Evolutionary conservation across 2,329 filamentous ascomycete species (phyloP).

Genomic region (Neopestalotiopsis sp.): DNA sequence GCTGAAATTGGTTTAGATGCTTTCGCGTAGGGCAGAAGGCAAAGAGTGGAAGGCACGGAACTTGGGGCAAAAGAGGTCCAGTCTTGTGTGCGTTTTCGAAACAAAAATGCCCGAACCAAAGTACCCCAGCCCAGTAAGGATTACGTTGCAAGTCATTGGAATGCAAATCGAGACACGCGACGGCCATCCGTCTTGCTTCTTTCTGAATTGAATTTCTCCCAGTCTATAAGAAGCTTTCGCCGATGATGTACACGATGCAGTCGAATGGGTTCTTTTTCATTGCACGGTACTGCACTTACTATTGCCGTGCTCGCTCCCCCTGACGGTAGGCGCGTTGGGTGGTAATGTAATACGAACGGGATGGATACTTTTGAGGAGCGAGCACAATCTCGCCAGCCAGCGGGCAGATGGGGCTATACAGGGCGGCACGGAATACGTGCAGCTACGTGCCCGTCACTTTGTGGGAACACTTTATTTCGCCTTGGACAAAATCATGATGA

Average conservation of each 20-base stretch:
- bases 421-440: constrained; percentile 2
- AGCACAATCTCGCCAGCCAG: constrained; percentile 1
- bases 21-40: not conserved
- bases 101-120: not conserved
- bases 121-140: not conserved
- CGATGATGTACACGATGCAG: not conserved
- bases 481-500: constrained; percentile 1
- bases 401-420: not conserved
- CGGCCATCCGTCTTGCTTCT: not conserved
- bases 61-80: not conserved
- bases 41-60: not conserved
- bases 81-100: not conserved
- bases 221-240: constrained; percentile 1
- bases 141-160: constrained; percentile 4
- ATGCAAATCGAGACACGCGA: not conserved
- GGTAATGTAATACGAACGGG: not conserved
- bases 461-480: constrained; percentile 4
- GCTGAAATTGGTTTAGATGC: not conserved
- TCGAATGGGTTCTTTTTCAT: not conserved
- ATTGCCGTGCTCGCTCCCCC: not conserved
- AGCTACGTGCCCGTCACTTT: constrained; percentile 3
- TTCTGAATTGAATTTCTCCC: not conserved
- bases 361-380: constrained; percentile 2
- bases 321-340: not conserved
- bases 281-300: not conserved